Evolutionary conservation across 2,329 filamentous ascomycete species (phyloP).

Genomic region (Mycocentrospora acerina): DNA sequence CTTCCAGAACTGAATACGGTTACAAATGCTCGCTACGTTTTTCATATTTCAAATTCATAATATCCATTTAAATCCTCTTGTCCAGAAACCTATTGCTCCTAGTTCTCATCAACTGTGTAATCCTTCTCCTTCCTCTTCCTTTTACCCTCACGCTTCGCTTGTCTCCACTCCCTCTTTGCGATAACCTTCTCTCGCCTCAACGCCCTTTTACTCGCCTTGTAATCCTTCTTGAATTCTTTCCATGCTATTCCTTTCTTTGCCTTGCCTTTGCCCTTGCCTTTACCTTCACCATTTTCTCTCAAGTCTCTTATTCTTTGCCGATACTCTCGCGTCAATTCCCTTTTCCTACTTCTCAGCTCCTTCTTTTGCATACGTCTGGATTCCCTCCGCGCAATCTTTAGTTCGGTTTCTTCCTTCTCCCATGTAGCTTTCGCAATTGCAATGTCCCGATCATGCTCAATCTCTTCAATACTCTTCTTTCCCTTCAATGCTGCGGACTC

Average conservation of each 20-base stretch:
- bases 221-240: constrained; percentile 25
- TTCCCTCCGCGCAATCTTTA: constrained; percentile 17
- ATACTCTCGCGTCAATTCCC: constrained; percentile 20
- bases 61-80: constrained; percentile 31
- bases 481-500: constrained; percentile 20
- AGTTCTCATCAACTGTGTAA: background rate
- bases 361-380: constrained; percentile 16
- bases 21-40: too few species aligned
- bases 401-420: constrained; percentile 20
- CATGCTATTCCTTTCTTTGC: constrained; percentile 24
- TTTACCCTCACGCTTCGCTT: constrained; percentile 11
- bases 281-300: constrained; percentile 10
- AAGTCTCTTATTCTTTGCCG: constrained; percentile 20
- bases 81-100: constrained; percentile 3
- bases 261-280: constrained; percentile 21
- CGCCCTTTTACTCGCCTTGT: constrained; percentile 21
- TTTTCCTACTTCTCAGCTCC: constrained; percentile 9
- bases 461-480: constrained; percentile 22
- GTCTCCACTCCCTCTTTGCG: constrained; percentile 19
- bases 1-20: too few species aligned
- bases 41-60: constrained; percentile 37
- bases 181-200: constrained; percentile 15
- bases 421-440: constrained; percentile 26
- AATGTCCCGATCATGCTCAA: constrained; percentile 24
- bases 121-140: constrained; percentile 7